These are phyloP conservation scores for Triticum turgidum DNA, from an alignment of 176 grass and related monocot species.

Conservation along the genomic window DNA sequence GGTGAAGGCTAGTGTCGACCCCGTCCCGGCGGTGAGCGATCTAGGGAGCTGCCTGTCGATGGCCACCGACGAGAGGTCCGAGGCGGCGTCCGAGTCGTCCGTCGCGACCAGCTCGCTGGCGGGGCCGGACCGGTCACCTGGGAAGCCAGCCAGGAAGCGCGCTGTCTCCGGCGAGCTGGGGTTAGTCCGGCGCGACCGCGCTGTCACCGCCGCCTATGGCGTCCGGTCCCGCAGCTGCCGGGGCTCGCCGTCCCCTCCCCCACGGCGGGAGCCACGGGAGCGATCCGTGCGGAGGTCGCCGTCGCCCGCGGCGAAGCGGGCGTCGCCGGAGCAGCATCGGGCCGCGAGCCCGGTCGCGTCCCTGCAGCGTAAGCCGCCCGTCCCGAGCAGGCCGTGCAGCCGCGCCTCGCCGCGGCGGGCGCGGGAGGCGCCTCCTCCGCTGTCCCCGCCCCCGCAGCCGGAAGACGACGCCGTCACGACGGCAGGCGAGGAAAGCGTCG, in stretches of 20 bases:
- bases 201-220: conserved; percentile 22
- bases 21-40: conserved; percentile 41
- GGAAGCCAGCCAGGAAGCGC: conserved; percentile 45
- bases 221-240: conserved; percentile 62
- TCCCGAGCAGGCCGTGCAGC: conserved; percentile 14
- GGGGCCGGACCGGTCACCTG: conserved; percentile 41
- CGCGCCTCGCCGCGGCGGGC: conserved; percentile 26
- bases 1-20: conserved; percentile 19
- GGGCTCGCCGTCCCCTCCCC: conserved; percentile 46
- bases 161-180: conserved; percentile 65
- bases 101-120: conserved; percentile 36
- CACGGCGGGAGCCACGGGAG: conserved; percentile 49
- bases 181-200: conserved; percentile 29
- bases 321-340: conserved; percentile 22
- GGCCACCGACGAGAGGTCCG: conserved; percentile 41
- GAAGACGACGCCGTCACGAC: conserved; percentile 7
- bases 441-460: not conserved
- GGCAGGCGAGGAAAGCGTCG: not conserved
- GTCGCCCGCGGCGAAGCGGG: conserved; percentile 59
- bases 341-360: conserved; percentile 11
- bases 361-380: conserved; percentile 20
- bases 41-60: conserved; percentile 47
- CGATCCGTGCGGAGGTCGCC: conserved; percentile 61
- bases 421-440: not conserved
- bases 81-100: conserved; percentile 45